Evolutionary conservation across 768 basidiomycete genomes (phyloP), one percentile per base, ranked within the genome.

Genomic region (Daedaleopsis nitida): DNA sequence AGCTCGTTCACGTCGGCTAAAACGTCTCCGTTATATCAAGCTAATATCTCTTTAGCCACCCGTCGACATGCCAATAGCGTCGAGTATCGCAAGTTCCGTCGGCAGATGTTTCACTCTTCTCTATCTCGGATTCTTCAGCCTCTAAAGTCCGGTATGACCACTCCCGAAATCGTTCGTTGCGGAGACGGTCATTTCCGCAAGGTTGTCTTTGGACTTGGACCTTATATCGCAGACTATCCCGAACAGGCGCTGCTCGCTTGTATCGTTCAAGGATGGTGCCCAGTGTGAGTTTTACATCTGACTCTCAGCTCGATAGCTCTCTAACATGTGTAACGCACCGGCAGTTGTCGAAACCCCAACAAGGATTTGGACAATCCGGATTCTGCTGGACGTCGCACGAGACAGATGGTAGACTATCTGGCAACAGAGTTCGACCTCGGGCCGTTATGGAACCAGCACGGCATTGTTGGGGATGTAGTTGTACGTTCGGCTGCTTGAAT

Each of bases 171-270:
- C 5, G 42, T 52, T 14, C 44, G 21, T 12, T 65, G 71, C 54
- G 59, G 68, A 3, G 71, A 75, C 58, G 59, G 65, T 0, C 65
- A 74, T 51, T 75, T 58, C 56, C 66, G 67, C 1, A 49, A 60
- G 5, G 67, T 62, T 2, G 63, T 75, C 2, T 74, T 68, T 58
- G 68, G 61, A 6, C 27, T 75, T 16, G 72, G 69, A 0, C 66
- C 70, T 0, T 74, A 69, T 44, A 75, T 75, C 54, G 72, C 72
- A 0, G 71, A 74, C 53, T 74, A 74, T 55, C 70, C 69, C 11
- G 74, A 75, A 42, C 73, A 75, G 52, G 69, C 66, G 0, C 43
- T 66, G 16, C 47, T 72, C 2, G 65, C 69, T 3, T 8, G 53
- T 13, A 64, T 66, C 38, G 64, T 69, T 1, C 66, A 67, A 51